Evolutionary conservation across 2,329 filamentous ascomycete species (phyloP).

Genomic region (Ramularia endophylla): DNA sequence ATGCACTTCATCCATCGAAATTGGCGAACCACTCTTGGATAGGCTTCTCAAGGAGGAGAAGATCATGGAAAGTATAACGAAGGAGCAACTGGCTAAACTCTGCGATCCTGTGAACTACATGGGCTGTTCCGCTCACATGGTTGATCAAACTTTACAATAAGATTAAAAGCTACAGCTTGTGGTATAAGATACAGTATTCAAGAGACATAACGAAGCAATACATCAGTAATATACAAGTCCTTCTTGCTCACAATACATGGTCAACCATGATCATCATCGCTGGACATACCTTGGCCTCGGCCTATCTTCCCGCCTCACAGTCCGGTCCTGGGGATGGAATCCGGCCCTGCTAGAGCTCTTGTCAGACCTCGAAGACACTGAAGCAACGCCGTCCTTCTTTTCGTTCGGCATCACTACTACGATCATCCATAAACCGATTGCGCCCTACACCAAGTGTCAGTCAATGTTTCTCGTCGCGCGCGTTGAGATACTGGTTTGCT

Average conservation of each 20-base stretch:
- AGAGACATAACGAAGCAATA: too few species aligned
- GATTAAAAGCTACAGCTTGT: too few species aligned
- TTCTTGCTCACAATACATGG: too few species aligned
- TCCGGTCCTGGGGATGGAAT: not conserved
- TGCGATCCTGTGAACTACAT: constrained; percentile 26
- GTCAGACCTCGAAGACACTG: not conserved
- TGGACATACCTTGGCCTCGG: too few species aligned
- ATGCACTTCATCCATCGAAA: constrained; percentile 26
- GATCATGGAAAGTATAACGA: constrained; percentile 12
- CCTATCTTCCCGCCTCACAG: too few species aligned
- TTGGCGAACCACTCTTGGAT: constrained; percentile 1
- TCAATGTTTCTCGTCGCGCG: too few species aligned
- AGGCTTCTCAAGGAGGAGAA: constrained; percentile 10
- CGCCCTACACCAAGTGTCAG: too few species aligned
- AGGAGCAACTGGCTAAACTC: constrained; percentile 16
- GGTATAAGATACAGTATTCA: constrained; percentile 2
- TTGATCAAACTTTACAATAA: constrained; percentile 21
- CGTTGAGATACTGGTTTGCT: too few species aligned
- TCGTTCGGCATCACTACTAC: constrained; percentile 10
- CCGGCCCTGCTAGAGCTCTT: not conserved
- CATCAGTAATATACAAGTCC: too few species aligned
- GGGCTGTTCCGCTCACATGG: constrained; percentile 19
- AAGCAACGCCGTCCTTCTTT: constrained; percentile 3
- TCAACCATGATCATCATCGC: too few species aligned
- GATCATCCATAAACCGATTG: constrained; percentile 15